Conservation (phyloP, 148 eudicot genomes). For the Dysphania ambrosioides region DNA sequence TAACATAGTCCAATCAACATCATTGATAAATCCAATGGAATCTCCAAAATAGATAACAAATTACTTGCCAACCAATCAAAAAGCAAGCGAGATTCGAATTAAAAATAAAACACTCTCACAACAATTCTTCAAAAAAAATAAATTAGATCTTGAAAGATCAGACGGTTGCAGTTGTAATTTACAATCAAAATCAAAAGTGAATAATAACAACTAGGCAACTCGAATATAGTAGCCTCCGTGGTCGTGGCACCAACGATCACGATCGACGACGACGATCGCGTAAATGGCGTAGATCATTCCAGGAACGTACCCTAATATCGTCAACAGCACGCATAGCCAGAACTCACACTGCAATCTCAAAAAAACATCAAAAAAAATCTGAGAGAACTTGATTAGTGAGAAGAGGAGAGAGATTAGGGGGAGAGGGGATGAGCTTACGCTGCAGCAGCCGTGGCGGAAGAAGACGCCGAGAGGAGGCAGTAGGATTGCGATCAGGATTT, state of each 20-base stretch:
- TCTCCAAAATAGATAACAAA: background rate
- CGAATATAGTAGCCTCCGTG: constrained; percentile 20
- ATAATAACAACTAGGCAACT: no score
- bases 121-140: no score
- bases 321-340: constrained; percentile 68
- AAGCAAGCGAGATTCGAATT: no score
- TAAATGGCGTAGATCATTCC: constrained; percentile 82
- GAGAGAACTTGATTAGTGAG: no score
- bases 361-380: no score
- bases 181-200: constrained; percentile 4
- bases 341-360: constrained; percentile 51
- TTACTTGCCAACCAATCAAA: no score
- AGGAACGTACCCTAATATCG: constrained; percentile 78
- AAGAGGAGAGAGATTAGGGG: background rate
- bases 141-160: background rate
- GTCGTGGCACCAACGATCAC: constrained; percentile 30
- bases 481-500: constrained; percentile 46
- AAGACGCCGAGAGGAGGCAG: constrained; percentile 62
- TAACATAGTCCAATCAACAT: no score
- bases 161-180: background rate
- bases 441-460: constrained; percentile 60
- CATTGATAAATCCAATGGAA: background rate
- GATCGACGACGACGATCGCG: constrained; percentile 57
- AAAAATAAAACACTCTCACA: no score
- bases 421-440: constrained; percentile 37